Base-by-base conservation (phyloP, 805 yeast species). In the Starmerella apis region DNA sequence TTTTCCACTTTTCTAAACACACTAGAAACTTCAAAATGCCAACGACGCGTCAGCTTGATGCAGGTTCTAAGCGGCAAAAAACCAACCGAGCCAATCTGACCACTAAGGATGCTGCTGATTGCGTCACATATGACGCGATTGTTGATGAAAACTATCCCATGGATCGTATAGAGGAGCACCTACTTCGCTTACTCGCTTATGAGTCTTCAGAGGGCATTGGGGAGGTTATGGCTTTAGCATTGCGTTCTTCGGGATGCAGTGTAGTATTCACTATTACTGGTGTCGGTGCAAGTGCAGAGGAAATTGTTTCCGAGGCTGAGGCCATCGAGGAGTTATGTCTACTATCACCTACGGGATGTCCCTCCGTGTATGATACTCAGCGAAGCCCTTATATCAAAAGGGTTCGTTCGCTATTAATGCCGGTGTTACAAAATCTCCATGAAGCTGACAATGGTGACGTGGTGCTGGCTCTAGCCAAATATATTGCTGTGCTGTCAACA, bases 151-250 rank as follows among this genome's bases (percentile, higher is more conserved):
- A 52, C 14, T 50, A 51, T 28, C 50, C 60, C 3, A n/a, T 47
- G 3, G 56, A 55, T n/a, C 52, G 52, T 18, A 49, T 58, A 23
- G 50, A 41, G 14, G 59, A 56, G 43, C 52, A 57, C 16, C 35
- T 55, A 46, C 52, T 55, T 33, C 55, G 62, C 3, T 28, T 52
- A 41, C 52, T 59, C 27, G 49, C 50, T 35, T 59, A 54, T 45
- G 62, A 58, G 27, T 33, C 42, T 14, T 37, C 43, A 8, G 48
- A 51, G 20, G 61, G 61, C 2, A 3, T 56, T 9, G 53, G 49
- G n/a, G 60, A 59, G 38, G 19, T 58, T 16, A 18, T 54, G 1
- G 20, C 53, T 2, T 42, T 56, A 14, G 31, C 53, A 10, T 51
- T 52, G 25, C 45, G 46, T 16, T 30, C 47, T 4, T 53, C 59